Conservation (phyloP, 2,329 filamentous ascomycete species). For the Paecilomyces dactylethromorphus region DNA sequence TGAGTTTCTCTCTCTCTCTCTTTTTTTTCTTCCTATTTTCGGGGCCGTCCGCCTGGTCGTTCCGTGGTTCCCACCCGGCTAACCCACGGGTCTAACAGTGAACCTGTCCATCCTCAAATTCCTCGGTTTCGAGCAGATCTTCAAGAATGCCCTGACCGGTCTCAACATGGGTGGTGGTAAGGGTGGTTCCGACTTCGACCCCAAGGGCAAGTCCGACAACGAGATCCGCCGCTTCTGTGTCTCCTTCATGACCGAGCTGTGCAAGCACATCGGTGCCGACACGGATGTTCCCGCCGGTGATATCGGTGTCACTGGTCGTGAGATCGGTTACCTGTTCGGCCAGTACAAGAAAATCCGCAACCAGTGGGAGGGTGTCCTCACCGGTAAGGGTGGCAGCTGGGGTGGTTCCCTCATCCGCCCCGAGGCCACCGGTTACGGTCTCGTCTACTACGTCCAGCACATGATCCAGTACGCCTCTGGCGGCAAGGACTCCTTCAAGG, state of each 20-base stretch:
- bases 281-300: constrained; percentile 96
- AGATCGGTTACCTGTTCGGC: constrained; percentile 93
- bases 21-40: too few relatives aligned
- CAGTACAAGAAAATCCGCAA: constrained; percentile 84
- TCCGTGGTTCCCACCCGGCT: constrained; percentile 39
- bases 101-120: constrained; percentile 78
- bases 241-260: constrained; percentile 92
- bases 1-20: background rate
- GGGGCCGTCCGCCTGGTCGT: too few relatives aligned
- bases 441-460: constrained; percentile 93
- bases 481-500: constrained; percentile 75
- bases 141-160: constrained; percentile 98
- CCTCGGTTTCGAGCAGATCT: constrained; percentile 98
- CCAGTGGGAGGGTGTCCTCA: constrained; percentile 92
- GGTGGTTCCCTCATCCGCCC: constrained; percentile 91
- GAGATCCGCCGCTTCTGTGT: constrained; percentile 98
- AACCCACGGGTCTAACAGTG: constrained; percentile 18
- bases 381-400: constrained; percentile 90
- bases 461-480: constrained; percentile 82
- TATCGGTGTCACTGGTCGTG: constrained; percentile 85
- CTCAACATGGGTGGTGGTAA: constrained; percentile 95
- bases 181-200: constrained; percentile 96
- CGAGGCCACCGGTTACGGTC: constrained; percentile 93
- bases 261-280: constrained; percentile 91
- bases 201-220: constrained; percentile 95